Evolutionary conservation across 2,329 filamentous ascomycete genomes (phyloP), one percentile per base, ranked within the genome.

Genomic region (Monilinia vaccinii-corymbosi): DNA sequence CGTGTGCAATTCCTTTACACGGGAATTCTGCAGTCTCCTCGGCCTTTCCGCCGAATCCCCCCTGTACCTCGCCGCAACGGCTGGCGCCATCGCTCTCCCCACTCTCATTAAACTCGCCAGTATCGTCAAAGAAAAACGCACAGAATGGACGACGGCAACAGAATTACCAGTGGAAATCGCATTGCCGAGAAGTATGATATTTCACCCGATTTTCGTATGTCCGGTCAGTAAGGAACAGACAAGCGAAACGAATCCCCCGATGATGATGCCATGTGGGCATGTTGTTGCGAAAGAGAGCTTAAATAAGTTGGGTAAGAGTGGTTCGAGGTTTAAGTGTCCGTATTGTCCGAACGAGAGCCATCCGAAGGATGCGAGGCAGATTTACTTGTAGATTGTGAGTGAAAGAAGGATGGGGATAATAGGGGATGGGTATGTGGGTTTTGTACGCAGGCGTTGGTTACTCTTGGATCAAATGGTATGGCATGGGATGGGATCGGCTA

Each of bases 131-230:
- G 86, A 91, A 67, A 92, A 93, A 74, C 86, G 89, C 63, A 96
- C 93, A 0, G 92, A 96, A 73, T 99, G 94, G 94, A 97, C 92
- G 0, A 92, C 90, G 5, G 83, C 88, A 62, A 86, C 94, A 70
- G 94, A 99, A 73, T 78, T 99, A 21, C 91, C 93, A 0, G 94
- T 92, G 71, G 81, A 89, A 68, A 85, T 82, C 1, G 80, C 82
- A 2, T 74, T 86, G 2, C 82, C 83, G 0, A 71, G 73, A 53
- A 80, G 77, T 65, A 84, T 84, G 81, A 77, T 86, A 52, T 99
- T 96, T 77, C 94, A 99, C 73, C 89, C 89, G 60, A 97, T 99
- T 71, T 99, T 99, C 71, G 94, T 99, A 46, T 99, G 94, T 71
- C 94, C 94, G 0, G 94, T 99, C 6, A 92, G 88, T 69, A 97